phyloP scores from a whole-genome alignment of 2,329 filamentous ascomycete genomes.

The Penicillium sp. region DNA sequence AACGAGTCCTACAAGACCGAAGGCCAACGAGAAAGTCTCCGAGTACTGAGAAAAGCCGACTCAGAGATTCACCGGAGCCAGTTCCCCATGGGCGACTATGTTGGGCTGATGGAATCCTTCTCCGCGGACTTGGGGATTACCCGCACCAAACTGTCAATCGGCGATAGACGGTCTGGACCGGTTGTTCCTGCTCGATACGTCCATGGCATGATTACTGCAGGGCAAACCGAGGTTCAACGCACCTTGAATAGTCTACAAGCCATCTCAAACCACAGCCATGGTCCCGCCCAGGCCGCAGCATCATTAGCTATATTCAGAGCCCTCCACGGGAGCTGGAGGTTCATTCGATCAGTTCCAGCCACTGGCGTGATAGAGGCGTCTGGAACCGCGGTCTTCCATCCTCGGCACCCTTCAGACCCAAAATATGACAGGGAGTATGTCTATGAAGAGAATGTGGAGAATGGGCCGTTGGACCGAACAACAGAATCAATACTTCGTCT shows the following conservation, averaged over 20 bases:
- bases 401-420: constrained; percentile 53
- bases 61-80: constrained; percentile 49
- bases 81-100: constrained; percentile 80
- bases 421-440: constrained; percentile 37
- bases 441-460: constrained; percentile 12
- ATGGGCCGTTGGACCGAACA: constrained; percentile 9
- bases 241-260: constrained; percentile 47
- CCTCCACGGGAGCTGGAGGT: constrained; percentile 65
- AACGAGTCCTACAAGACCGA: constrained; percentile 21
- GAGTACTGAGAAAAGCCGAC: constrained; percentile 18
- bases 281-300: constrained; percentile 52
- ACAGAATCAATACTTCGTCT: constrained; percentile 15
- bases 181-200: constrained; percentile 55
- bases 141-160: constrained; percentile 39
- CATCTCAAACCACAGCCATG: constrained; percentile 33
- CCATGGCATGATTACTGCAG: constrained; percentile 20
- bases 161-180: constrained; percentile 33
- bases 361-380: constrained; percentile 48
- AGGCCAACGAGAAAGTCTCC: constrained; percentile 24
- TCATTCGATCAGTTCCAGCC: constrained; percentile 46
- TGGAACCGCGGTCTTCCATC: constrained; percentile 62
- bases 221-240: constrained; percentile 32
- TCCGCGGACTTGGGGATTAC: constrained; percentile 54
- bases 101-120: constrained; percentile 69
- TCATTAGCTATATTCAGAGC: constrained; percentile 65